Conservation (phyloP, 2,329 filamentous ascomycete species). For the Exophiala oligosperma region DNA sequence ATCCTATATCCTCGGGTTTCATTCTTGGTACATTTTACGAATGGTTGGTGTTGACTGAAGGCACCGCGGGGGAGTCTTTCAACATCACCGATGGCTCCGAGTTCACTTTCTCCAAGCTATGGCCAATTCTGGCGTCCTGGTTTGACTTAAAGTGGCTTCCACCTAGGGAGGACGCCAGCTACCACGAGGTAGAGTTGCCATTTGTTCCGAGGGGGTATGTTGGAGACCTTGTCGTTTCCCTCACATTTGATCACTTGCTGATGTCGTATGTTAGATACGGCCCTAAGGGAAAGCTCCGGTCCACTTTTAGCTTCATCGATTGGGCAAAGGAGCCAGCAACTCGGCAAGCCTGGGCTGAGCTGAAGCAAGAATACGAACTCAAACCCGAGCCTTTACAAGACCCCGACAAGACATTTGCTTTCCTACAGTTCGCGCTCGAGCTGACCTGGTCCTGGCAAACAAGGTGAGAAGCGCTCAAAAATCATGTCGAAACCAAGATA, state of each 20-base stretch:
- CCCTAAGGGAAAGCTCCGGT: slow-evolving; percentile 40
- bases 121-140: slow-evolving; percentile 31
- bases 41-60: slow-evolving; percentile 32
- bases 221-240: background rate
- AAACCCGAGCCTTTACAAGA: slow-evolving; percentile 13
- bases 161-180: slow-evolving; percentile 1
- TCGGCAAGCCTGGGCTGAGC: slow-evolving; percentile 45
- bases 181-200: slow-evolving; percentile 13
- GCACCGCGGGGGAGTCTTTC: slow-evolving; percentile 31
- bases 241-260: slow-evolving; percentile 3
- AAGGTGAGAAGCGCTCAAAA: slow-evolving; percentile 8
- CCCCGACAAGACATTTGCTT: slow-evolving; percentile 18
- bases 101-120: slow-evolving; percentile 31
- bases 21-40: slow-evolving; percentile 26
- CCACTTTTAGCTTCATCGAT: slow-evolving; percentile 43
- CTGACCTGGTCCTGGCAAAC: slow-evolving; percentile 18
- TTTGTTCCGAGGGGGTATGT: slow-evolving; percentile 17
- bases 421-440: slow-evolving; percentile 19
- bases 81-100: slow-evolving; percentile 32
- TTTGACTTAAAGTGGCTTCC: slow-evolving; percentile 28
- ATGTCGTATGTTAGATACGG: slow-evolving; percentile 40
- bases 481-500: background rate
- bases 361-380: slow-evolving; percentile 30
- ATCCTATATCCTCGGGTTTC: slow-evolving; percentile 10
- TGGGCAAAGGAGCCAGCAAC: slow-evolving; percentile 50